phyloP scores from a whole-genome alignment of 176 grass and related monocot genomes.

The Avena sativa region DNA sequence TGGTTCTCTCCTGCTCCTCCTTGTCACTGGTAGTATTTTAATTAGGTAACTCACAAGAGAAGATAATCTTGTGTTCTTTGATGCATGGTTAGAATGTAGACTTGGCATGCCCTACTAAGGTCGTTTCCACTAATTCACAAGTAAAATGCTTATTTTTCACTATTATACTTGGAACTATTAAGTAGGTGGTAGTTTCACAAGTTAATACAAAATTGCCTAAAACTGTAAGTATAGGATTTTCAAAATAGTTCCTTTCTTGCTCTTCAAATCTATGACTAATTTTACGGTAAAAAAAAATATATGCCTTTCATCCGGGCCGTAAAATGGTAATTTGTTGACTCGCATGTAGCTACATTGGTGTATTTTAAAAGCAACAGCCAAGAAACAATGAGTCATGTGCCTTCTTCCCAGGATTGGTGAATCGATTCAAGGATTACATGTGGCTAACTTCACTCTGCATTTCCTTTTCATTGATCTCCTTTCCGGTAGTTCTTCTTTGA shows the following conservation, averaged over 20 bases:
- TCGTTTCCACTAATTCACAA: neutral
- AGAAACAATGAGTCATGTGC: neutral
- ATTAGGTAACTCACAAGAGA: constrained; percentile 15
- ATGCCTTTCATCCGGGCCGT: neutral
- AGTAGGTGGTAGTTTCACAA: neutral
- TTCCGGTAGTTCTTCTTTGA: constrained; percentile 51
- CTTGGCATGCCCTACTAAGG: neutral
- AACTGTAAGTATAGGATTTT: neutral
- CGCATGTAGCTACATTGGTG: neutral
- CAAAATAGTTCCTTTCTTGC: neutral
- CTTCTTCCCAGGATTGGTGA: constrained; percentile 24
- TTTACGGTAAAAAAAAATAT: neutral
- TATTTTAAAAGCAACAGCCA: constrained; percentile 7
- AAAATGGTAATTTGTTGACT: neutral
- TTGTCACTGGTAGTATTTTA: constrained; percentile 32
- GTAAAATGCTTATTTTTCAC: neutral
- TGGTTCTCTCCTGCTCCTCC: constrained; percentile 4
- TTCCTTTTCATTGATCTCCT: constrained; percentile 45
- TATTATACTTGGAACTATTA: neutral
- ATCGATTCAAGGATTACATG: constrained; percentile 43
- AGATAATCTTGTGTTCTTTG: neutral
- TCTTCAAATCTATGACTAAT: neutral
- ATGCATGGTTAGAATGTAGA: neutral
- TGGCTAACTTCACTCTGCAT: constrained; percentile 43
- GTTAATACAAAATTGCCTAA: neutral